Percentiles rank a stretch among this genome's conserved stretches.
Evolutionary conservation across 345 rosid genomes (phyloP).

Genomic region (Salix koriyanagi): DNA sequence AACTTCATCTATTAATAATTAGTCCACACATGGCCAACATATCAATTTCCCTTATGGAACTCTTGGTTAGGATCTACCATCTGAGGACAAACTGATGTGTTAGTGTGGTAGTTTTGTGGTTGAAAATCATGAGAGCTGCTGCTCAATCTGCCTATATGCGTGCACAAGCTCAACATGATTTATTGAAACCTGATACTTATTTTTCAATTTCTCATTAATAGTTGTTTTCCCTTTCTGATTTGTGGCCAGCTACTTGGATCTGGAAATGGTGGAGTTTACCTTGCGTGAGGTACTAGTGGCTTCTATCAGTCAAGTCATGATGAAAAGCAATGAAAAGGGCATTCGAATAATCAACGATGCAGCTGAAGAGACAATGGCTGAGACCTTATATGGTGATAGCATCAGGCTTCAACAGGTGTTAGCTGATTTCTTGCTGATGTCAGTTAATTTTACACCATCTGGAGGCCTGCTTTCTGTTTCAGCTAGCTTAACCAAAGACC

Average conservation of each 20-base stretch:
- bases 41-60: neutral
- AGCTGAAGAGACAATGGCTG: constrained; percentile 44
- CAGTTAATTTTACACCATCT: constrained; percentile 53
- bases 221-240: constrained; percentile 7
- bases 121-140: neutral
- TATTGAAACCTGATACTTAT: too few species aligned
- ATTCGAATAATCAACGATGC: constrained; percentile 50
- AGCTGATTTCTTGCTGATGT: constrained; percentile 60
- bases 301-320: constrained; percentile 67
- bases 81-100: neutral
- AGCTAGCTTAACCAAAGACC: constrained; percentile 61
- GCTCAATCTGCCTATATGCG: neutral
- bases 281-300: constrained; percentile 51
- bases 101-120: neutral
- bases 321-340: constrained; percentile 57
- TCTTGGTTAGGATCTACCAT: neutral
- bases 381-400: constrained; percentile 71
- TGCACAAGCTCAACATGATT: neutral
- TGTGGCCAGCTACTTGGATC: constrained; percentile 60
- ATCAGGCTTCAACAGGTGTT: constrained; percentile 79
- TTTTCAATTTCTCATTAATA: neutral
- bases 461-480: constrained; percentile 54
- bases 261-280: constrained; percentile 73
- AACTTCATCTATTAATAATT: too few species aligned
- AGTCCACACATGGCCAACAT: neutral